Evolutionary conservation across 116 monocot species (phyloP), one percentile per base, ranked within the genome.

Genomic region (Zostera marina): DNA sequence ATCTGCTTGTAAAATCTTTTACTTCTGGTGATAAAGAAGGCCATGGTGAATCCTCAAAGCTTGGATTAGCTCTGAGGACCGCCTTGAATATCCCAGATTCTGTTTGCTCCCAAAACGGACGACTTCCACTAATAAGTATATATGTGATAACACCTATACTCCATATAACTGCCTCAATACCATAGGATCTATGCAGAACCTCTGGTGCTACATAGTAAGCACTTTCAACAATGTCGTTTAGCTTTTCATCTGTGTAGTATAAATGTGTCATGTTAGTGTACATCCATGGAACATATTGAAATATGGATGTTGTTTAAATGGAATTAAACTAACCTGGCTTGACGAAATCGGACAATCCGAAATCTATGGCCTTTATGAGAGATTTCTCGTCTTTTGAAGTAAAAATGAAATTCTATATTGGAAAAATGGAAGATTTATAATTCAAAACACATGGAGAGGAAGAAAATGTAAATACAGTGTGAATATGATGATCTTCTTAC

Each of bases 131-230:
- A 1, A 92, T 73, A 48, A 92, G 73, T 70, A 92, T 92, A 24
- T 93, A 93, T 26, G 84, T 76, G 65, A 93, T 88, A 23, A 93
- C 88, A 52, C 93, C 93, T 41, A 93, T 71, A 52, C 93, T 93
- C 93, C 93, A 93, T 81, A 93, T 93, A 59, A 88, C 93, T 19
- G 84, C 93, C 75, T 93, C 93, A 19, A 77, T 88, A 44, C 84
- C 87, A 69, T 93, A 93, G 38, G 84, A 81, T 69, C 93, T 65
- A 65, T 88, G 88, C 21, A 93, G 75, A 41, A 93, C 93, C 72
- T 93, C 93, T 24, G 93, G 93, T 58, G 93, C 88, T 56, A 93
- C 93, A 67, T 93, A 93, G 53, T 88, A 93, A 47, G 93, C 93
- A 63, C 93, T 93, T 52, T 88, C 93, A 1, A 93, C 88, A 41